Evolutionary conservation across 805 yeast genomes (phyloP), one percentile per base, ranked within the genome.

Genomic region (Candida glaebosa): DNA sequence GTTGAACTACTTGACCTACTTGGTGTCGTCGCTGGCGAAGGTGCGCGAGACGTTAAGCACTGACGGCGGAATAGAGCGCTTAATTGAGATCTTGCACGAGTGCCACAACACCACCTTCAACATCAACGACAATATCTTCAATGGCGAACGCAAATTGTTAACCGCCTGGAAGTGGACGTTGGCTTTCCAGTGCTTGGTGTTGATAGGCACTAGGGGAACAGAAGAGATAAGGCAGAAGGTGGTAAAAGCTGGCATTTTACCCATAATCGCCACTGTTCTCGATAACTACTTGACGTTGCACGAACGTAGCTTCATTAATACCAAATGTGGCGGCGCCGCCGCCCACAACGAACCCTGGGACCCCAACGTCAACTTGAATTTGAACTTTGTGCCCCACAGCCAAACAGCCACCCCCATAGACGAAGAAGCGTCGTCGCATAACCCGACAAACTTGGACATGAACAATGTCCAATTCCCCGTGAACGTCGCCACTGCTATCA

Each of bases 151-250:
- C 47, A 70, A 67, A 45, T 75, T 81, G 18, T 69, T 87, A 48
- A 71, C 84, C n/a, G 90, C 95, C 0, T 91, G 96, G 96, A 91
- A 91, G 66, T 91, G 99, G 99, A 87, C 96, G 4, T 67, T 91
- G 41, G 87, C 97, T 0, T 81, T 93, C 56, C 99, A 91, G 67
- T 90, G 97, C 58, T 67, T 91, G 42, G 95, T 91, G 1, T 74
- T 88, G 42, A 81, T 91, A 15, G 96, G 97, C 10, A 89, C 97
- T 1, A 75, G 97, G 50, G 99, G 99, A 18, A 81, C 95, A 1
- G 97, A 90, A 60, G 67, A 71, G 39, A 87, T 90, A 37, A 73
- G 99, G 39, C 81, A 83, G 51, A 81, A 89, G 53, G 86, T 93
- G 5, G 96, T 89, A 7, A 82, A 85, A 47, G 95, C 97, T 1